These are phyloP conservation scores for Eragrostis tef DNA, from an alignment of 202 grass and related monocot genomes.

Conservation along the genomic window DNA sequence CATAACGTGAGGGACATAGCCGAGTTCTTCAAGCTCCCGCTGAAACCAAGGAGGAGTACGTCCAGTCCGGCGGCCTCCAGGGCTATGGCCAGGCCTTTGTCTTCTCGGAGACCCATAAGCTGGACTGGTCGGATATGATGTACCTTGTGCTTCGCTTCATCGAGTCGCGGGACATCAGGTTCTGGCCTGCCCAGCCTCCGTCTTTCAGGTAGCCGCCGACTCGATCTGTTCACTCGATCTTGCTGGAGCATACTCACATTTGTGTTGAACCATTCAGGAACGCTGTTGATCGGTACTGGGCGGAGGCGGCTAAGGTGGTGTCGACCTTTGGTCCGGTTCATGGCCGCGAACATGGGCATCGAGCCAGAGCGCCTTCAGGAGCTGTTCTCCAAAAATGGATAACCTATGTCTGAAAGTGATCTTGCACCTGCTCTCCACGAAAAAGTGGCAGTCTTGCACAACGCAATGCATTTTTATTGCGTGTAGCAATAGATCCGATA, in stretches of 20 bases:
- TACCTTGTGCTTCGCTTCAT: slow-evolving; percentile 41
- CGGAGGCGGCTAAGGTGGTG: slow-evolving; percentile 42
- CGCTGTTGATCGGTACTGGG: slow-evolving; percentile 51
- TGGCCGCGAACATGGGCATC: slow-evolving; percentile 52
- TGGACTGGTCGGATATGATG: slow-evolving; percentile 66
- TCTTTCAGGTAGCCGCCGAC: not conserved
- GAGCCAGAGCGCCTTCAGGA: slow-evolving; percentile 41
- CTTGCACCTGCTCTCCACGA: too few species aligned
- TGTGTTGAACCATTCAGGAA: not conserved
- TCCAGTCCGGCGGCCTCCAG: slow-evolving; percentile 35
- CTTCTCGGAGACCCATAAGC: slow-evolving; percentile 52
- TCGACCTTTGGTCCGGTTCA: slow-evolving; percentile 39
- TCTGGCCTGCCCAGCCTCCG: slow-evolving; percentile 39
- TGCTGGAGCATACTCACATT: not conserved
- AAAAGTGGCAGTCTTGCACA: too few species aligned
- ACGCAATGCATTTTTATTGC: too few species aligned
- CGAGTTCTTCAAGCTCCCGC: slow-evolving; percentile 58
- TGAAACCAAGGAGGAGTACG: slow-evolving; percentile 56
- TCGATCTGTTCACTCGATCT: not conserved
- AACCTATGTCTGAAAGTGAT: too few species aligned
- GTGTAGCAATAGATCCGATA: too few species aligned
- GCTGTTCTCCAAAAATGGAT: too few species aligned
- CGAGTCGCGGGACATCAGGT: slow-evolving; percentile 31
- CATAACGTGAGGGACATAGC: not conserved
- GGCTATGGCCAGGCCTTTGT: slow-evolving; percentile 71